Base-by-base conservation (phyloP, 2,329 filamentous ascomycete genomes). In the Alternaria atra region DNA sequence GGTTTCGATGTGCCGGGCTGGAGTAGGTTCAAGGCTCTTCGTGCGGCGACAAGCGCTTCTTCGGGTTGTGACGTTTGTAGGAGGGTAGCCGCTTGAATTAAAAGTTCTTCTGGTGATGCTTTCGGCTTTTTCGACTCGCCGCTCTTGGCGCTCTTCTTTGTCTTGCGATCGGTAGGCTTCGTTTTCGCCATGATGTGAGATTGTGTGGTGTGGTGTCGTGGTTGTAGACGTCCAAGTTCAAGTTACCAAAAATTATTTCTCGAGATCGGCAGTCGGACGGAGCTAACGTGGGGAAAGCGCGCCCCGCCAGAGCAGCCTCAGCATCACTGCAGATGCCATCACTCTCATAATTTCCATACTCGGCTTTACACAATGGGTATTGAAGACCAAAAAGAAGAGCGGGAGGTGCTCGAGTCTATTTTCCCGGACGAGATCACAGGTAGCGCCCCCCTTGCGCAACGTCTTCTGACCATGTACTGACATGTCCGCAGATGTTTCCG, bases 381-480 rank as follows among this genome's bases (percentile, higher is more conserved):
- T 60, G 94, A 98, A 84, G 95, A 99, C 63, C 95, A 99, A 80
- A 83, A 90, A 68, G 95, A 99, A 82, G 95, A 99, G 86, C 90
- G 94, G 64, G 95, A 99, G 80, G 94, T 99, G 72, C 92, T 99
- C 77, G 93, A 97, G 76, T 97, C 94, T 63, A 99, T 99, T 76
- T 99, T 98, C 71, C 93, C 95, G 1, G 94, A 99, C 62, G 95
- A 99, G 82, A 97, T 99, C 71, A 94, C 90, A 86, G 91, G 93
- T 94, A 74, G 40, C 10, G n/a, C 35, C 51, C 2, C 2, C 10
- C 39, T 12, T 44, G 27, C 43, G 20, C 52, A 23, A 34, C 39
- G 39, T 23, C n/a, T 25, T 25, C 10, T n/a, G 25, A 34, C 27
- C 15, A n/a, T n/a, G 6, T 42, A 27, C 69, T 72, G 58, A 77